Percentiles rank a stretch among this genome's conserved stretches.
Evolutionary conservation across 768 basidiomycete species (phyloP).

Genomic region (Ephemerocybe angulata): DNA sequence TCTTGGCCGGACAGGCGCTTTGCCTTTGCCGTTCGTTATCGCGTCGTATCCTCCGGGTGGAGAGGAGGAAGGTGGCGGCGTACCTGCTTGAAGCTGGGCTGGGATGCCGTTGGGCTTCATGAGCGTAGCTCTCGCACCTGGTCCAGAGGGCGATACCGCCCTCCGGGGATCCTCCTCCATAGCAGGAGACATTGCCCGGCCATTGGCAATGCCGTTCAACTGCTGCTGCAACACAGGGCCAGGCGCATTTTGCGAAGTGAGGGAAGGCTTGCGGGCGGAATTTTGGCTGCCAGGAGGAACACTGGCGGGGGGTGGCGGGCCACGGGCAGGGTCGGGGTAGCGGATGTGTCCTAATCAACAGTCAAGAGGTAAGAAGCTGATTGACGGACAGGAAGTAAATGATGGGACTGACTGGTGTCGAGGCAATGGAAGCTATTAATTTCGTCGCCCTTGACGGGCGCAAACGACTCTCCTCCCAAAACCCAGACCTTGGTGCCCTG

Average conservation of each 20-base stretch:
- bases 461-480: conserved; percentile 89
- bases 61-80: conserved; percentile 8
- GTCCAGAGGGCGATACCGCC: conserved; percentile 52
- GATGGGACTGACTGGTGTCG: conserved; percentile 79
- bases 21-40: conserved; percentile 43
- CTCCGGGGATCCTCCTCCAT: conserved; percentile 54
- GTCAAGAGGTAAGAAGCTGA: conserved; percentile 6
- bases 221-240: conserved; percentile 22
- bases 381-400: conserved; percentile 3
- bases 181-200: conserved; percentile 64
- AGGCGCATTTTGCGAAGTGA: conserved; percentile 33
- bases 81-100: conserved; percentile 24
- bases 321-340: conserved; percentile 67
- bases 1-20: conserved; percentile 48
- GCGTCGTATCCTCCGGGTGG: conserved; percentile 18
- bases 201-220: conserved; percentile 24
- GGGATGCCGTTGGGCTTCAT: conserved; percentile 42
- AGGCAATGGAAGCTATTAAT: conserved; percentile 81
- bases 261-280: conserved; percentile 47
- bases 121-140: conserved; percentile 37
- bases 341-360: conserved; percentile 76
- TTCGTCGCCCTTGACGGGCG: conserved; percentile 72
- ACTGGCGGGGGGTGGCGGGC: conserved; percentile 20
- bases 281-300: conserved; percentile 30
- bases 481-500: conserved; percentile 87